Evolutionary conservation across 768 basidiomycete species (phyloP).

Genomic region (Boletus vinaceobasis): DNA sequence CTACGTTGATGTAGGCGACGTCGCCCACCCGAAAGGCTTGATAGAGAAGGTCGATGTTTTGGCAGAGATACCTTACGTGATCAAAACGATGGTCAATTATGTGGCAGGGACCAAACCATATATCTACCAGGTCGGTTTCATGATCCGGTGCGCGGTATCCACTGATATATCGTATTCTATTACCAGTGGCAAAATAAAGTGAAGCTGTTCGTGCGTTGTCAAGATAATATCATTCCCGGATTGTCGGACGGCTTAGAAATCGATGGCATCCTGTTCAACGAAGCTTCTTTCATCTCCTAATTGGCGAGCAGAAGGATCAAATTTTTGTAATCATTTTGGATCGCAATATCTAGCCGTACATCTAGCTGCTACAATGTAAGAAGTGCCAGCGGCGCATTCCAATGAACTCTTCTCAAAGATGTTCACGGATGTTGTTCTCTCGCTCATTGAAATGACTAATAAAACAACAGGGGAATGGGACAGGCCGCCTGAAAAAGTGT

Average conservation of each 20-base stretch:
- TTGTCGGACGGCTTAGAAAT: slow-evolving; percentile 42
- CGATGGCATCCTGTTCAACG: slow-evolving; percentile 76
- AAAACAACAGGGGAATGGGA: slow-evolving; percentile 23
- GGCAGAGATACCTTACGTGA: slow-evolving; percentile 88
- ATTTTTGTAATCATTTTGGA: background rate
- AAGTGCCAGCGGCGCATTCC: background rate
- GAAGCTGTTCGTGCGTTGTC: slow-evolving; percentile 47
- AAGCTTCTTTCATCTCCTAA: slow-evolving; percentile 85
- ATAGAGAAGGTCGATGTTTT: slow-evolving; percentile 94
- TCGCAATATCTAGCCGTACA: slow-evolving; percentile 6
- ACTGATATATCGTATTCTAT: background rate
- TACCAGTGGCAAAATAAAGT: slow-evolving; percentile 55
- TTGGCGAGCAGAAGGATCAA: background rate
- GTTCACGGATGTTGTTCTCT: background rate
- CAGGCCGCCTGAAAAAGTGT: slow-evolving; percentile 12
- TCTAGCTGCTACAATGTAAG: slow-evolving; percentile 8
- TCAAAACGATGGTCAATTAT: slow-evolving; percentile 91
- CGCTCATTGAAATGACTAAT: slow-evolving; percentile 15
- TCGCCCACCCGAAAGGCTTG: slow-evolving; percentile 63
- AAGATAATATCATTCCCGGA: slow-evolving; percentile 39
- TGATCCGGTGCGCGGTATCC: background rate
- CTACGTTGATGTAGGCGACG: slow-evolving; percentile 54
- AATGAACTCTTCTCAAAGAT: background rate
- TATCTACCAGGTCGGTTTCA: slow-evolving; percentile 77
- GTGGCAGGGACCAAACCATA: slow-evolving; percentile 92